Base-by-base conservation (phyloP, 2,329 filamentous ascomycete genomes). In the Epichloe sp. region DNA sequence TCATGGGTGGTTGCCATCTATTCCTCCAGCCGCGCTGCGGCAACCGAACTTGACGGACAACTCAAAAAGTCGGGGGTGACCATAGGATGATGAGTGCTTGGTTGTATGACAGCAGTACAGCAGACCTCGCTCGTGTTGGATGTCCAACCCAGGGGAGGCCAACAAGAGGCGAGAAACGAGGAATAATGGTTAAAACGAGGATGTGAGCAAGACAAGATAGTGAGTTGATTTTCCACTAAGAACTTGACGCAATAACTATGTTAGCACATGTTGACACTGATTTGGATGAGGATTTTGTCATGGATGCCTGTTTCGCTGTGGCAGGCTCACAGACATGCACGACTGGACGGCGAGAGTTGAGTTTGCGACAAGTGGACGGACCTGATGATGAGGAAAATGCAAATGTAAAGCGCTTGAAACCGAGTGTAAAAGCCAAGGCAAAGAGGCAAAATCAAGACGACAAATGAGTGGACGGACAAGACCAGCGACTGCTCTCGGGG, bases 401-500 rank as follows among this genome's bases (percentile, higher is more conserved):
- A 49, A 54, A 54, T 52, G 50, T 47, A 52, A 57, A 37, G 47
- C 50, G 50, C 50, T 42, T 36, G 23, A 50, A 54, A 47, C 37
- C 37, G 38, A 50, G 47, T 47, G 35, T 47, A 50, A 45, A 51
- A 52, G 52, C 54, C 45, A 58, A 57, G 53, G 54, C 58, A 58
- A 31, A 31, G 59, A 60, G 57, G 55, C 55, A 60, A 65, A 63
- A 58, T 51, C 59, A 58, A 62, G 42, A 44, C 49, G 57, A 58
- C 57, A 68, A 69, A 76, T 72, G 76, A 79, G 74, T 70, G 76
- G 76, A 79, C 76, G 76, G 76, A 64, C 74, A 68, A 78, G 68
- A 75, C 76, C 77, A 80, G 75, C 67, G 69, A 67, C 71, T 75
- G 72, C 72, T 67, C 65, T 58, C 53, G 65, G 65, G 61, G 58